These are phyloP conservation scores for Cercospora zeae-maydis DNA, from an alignment of 2,329 filamentous ascomycete species.

Conservation along the genomic window DNA sequence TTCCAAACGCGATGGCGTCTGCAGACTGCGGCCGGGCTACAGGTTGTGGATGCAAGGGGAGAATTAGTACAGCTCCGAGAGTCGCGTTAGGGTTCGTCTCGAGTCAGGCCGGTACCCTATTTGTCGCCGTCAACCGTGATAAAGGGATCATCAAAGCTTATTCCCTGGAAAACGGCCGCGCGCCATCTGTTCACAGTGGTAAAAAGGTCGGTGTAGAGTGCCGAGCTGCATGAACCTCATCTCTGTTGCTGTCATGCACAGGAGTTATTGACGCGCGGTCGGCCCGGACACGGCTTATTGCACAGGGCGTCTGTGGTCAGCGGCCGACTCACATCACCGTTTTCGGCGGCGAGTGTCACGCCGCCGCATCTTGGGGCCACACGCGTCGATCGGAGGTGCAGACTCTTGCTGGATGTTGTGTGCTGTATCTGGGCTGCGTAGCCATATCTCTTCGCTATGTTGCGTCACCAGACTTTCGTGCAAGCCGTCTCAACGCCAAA, in stretches of 20 bases:
- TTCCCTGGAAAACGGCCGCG: not conserved
- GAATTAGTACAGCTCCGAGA: conserved; percentile 1
- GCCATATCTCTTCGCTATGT: not conserved
- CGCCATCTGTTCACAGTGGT: not conserved
- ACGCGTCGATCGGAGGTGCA: not conserved
- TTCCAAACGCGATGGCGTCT: not conserved
- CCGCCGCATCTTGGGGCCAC: not conserved
- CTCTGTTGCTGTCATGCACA: not conserved
- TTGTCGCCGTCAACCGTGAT: not conserved
- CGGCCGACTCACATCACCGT: not conserved
- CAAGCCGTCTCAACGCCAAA: not conserved
- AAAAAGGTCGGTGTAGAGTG: not conserved
- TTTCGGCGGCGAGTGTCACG: not conserved
- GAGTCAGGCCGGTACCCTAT: conserved; percentile 9
- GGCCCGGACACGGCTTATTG: not conserved
- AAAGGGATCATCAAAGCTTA: conserved; percentile 6
- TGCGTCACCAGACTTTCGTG: not conserved
- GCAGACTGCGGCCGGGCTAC: conserved; percentile 3
- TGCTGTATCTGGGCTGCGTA: not conserved
- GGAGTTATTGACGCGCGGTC: not conserved
- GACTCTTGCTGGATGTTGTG: not conserved
- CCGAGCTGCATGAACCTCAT: not conserved
- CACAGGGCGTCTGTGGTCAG: not conserved
- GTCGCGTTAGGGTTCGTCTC: not conserved
- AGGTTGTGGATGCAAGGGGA: conserved; percentile 7